Evolutionary conservation across 73 alveolate species (phyloP), one percentile per base, ranked within the genome.

Genomic region (Halteria grandinella): DNA sequence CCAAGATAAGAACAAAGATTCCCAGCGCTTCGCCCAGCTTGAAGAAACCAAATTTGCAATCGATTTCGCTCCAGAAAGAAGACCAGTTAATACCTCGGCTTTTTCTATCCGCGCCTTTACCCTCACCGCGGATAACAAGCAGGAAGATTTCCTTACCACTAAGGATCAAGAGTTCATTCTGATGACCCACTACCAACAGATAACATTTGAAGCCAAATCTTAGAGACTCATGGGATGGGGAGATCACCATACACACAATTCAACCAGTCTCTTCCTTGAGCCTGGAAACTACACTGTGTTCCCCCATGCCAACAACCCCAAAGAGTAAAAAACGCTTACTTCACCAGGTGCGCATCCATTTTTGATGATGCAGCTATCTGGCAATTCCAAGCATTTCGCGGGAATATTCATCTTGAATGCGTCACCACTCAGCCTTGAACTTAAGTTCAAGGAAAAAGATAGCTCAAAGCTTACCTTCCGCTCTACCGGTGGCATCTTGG

Each of bases 401-500:
- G 80, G 80, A 44, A 3, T 66, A 8, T 66, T 29, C 45, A 37
- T 66, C 1, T 34, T 6, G 25, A 66, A 44, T 47, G 8, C 57
- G 18, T n/a, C 43, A 27, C 55, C 80, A 25, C 15, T 25, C 8
- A 17, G 47, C 23, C 23, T 66, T 23, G 63, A 41, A 33, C 6
- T 66, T 23, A 18, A 18, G 15, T 34, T n/a, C n/a, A n/a, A 34
- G 6, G 23, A 66, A 15, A 4, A 41, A 8, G 7, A 47, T 2
- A 3, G 2, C 3, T 44, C 80, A 28, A 27, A 45, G 3, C 18
- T 66, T 27, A 66, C 43, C 53, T 36, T 66, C 45, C 43, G 43
- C 53, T 45, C 86, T 21, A 66, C 52, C 14, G 93, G 90, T 4
- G 93, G 96, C 14, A 44, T 45, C 0, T 37, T 89, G 25, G 94